A percentile compares a stretch with the other conserved stretches of the same genome.
Evolutionary conservation across 2,329 filamentous ascomycete genomes (phyloP).

Genomic region (Basipetospora chlamydospora): DNA sequence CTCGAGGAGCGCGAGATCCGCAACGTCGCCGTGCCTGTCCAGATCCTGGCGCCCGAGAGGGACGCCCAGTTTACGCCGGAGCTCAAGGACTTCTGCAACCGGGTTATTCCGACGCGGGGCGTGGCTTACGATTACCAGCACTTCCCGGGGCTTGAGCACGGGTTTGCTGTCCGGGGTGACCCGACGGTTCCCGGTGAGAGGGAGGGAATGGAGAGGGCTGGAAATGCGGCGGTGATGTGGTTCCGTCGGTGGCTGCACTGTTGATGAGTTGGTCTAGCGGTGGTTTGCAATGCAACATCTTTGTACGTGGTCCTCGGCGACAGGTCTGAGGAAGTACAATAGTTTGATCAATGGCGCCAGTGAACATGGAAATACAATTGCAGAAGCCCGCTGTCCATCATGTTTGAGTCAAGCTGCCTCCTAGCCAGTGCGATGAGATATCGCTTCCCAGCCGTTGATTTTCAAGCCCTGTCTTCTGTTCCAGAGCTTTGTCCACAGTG

Average conservation of each 20-base stretch:
- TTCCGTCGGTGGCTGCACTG: neutral
- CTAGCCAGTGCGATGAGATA: too few species aligned
- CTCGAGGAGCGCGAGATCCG: slow-evolving; percentile 30
- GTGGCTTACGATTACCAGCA: slow-evolving; percentile 8
- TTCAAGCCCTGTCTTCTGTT: too few species aligned
- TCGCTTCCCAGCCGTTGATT: too few species aligned
- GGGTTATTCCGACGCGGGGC: slow-evolving; percentile 3
- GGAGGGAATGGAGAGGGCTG: slow-evolving; percentile 6
- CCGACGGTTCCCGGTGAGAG: neutral
- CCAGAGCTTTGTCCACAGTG: too few species aligned
- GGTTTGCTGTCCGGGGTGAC: slow-evolving; percentile 6
- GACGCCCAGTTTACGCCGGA: slow-evolving; percentile 26
- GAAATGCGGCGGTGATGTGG: slow-evolving; percentile 5
- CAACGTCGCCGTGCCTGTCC: slow-evolving; percentile 29
- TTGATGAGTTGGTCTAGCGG: too few species aligned
- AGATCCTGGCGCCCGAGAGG: slow-evolving; percentile 34
- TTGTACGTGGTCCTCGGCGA: too few species aligned
- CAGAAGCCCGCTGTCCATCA: too few species aligned
- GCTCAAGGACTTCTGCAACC: slow-evolving; percentile 18
- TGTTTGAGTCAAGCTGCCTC: too few species aligned
- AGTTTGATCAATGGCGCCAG: too few species aligned
- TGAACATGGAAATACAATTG: too few species aligned
- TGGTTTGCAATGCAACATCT: too few species aligned
- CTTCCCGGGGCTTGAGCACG: slow-evolving; percentile 7
- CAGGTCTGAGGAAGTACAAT: too few species aligned